A percentile compares a stretch with the other conserved stretches of the same genome.
Evolutionary conservation across 345 rosid genomes (phyloP).

Genomic region (Laguncularia racemosa): DNA sequence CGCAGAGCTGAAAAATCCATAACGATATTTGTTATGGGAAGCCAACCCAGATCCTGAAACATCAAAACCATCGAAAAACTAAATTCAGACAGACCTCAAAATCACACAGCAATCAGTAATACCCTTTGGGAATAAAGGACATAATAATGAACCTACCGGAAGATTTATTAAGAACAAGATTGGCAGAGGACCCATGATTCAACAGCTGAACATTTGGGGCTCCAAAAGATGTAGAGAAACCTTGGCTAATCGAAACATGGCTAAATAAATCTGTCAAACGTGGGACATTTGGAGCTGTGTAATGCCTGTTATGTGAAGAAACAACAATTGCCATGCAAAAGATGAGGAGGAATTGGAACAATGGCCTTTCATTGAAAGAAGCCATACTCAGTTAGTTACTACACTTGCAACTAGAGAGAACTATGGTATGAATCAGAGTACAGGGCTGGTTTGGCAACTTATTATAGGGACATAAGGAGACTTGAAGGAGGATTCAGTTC

Average conservation of each 20-base stretch:
- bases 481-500: not conserved
- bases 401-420: too few species aligned
- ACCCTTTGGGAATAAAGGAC: not conserved
- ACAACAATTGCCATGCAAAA: conserved; percentile 32
- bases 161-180: conserved; percentile 60
- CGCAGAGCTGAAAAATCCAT: conserved; percentile 89
- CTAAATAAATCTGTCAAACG: conserved; percentile 57
- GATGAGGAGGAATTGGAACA: conserved; percentile 17
- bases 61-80: not conserved
- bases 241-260: conserved; percentile 38
- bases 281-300: conserved; percentile 44
- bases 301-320: conserved; percentile 50
- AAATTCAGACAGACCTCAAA: not conserved
- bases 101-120: not conserved
- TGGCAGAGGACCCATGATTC: conserved; percentile 51
- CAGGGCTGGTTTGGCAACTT: too few species aligned
- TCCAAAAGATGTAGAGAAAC: conserved; percentile 45
- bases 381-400: conserved; percentile 19
- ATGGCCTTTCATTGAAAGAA: conserved; percentile 11
- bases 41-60: conserved; percentile 69
- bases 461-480: not conserved
- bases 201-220: conserved; percentile 38
- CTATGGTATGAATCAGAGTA: too few species aligned
- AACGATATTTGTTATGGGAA: conserved; percentile 39
- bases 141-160: conserved; percentile 33